phyloP scores from a whole-genome alignment of 2,329 filamentous ascomycete species.

The Exophiala oligosperma region DNA sequence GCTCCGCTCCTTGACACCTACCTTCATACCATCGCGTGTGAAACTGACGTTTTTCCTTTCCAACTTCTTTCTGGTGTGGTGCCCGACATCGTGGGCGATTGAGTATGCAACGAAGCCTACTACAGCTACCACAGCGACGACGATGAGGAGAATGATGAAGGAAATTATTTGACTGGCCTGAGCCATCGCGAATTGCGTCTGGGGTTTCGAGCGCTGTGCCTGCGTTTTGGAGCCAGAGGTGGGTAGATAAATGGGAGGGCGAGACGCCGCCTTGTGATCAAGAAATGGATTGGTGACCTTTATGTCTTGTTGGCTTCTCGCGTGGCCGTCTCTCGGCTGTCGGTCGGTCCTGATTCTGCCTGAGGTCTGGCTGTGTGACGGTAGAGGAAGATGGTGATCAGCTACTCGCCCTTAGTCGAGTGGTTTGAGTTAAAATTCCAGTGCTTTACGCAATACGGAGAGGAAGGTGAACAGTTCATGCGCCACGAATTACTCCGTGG shows the following conservation, averaged over 20 bases:
- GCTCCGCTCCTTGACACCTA: conserved; percentile 59
- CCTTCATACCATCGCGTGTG: conserved; percentile 61
- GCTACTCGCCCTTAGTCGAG: too few relatives aligned
- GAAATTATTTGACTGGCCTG: conserved; percentile 46
- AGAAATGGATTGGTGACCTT: too few relatives aligned
- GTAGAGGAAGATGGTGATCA: too few relatives aligned
- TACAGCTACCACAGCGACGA: conserved; percentile 52
- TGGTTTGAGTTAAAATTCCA: too few relatives aligned
- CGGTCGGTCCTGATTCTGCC: too few relatives aligned
- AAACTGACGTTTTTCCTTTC: conserved; percentile 64
- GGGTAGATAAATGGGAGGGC: too few relatives aligned
- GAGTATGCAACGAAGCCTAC: conserved; percentile 59
- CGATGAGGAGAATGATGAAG: conserved; percentile 56
- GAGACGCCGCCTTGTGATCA: too few relatives aligned
- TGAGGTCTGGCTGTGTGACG: too few relatives aligned
- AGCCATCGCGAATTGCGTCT: conserved; percentile 16
- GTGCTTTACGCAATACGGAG: neutral
- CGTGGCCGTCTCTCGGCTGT: too few relatives aligned
- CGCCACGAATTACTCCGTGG: neutral
- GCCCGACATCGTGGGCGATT: conserved; percentile 59
- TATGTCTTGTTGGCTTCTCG: too few relatives aligned
- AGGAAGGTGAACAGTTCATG: neutral
- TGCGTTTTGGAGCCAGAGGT: too few relatives aligned
- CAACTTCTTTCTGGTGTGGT: conserved; percentile 60
- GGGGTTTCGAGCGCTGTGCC: neutral